Base-by-base conservation (phyloP, 1,284 basidiomycete species). In the Tilletia walkeri region DNA sequence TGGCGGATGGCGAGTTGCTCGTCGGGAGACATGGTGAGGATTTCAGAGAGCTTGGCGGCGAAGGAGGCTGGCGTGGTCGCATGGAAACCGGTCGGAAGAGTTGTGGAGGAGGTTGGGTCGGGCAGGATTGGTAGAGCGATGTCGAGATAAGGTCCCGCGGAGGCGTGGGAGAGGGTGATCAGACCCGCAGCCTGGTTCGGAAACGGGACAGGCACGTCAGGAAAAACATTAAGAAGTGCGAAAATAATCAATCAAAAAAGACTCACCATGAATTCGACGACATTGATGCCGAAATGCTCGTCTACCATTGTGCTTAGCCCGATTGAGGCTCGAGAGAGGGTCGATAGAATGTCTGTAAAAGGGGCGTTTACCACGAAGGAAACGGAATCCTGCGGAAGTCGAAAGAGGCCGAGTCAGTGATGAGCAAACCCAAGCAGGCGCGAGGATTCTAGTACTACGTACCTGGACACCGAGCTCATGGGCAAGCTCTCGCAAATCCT, bases 201-300 rank as follows among this genome's bases (percentile, higher is more conserved):
- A 30, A 30, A 61, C 5, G 39, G 6, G 24, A 30, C 24, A 18
- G 30, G 30, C 1, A n/a, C n/a, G 34, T 24, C 30, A 69, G 47
- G 47, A n/a, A 6, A 24, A 48, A 53, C 16, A 67, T n/a, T n/a
- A 45, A 7, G 54, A 24, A 18, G 18, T 10, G 30, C 4, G 9
- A 6, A 3, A 34, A 49, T 66, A 4, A 66, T 38, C 69, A 45
- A 48, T 45, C 66, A 67, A 41, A 63, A 24, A 5, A 68, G 1
- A 50, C 67, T 67, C 34, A 68, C 94, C 95, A 98, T 95, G 78
- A 93, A 95, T 84, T 99, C 95, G 7, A 99, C 95, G 20, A 99
- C 88, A 78, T 95, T 96, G 83, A 99, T 99, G 1, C 96, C 96
- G 78, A 99, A 99, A 83, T 99, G 95, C 84, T 99, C 96, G 81